These are phyloP conservation scores for Alternaria tenuissima DNA, from an alignment of 2,329 filamentous ascomycete species.

Conservation along the genomic window DNA sequence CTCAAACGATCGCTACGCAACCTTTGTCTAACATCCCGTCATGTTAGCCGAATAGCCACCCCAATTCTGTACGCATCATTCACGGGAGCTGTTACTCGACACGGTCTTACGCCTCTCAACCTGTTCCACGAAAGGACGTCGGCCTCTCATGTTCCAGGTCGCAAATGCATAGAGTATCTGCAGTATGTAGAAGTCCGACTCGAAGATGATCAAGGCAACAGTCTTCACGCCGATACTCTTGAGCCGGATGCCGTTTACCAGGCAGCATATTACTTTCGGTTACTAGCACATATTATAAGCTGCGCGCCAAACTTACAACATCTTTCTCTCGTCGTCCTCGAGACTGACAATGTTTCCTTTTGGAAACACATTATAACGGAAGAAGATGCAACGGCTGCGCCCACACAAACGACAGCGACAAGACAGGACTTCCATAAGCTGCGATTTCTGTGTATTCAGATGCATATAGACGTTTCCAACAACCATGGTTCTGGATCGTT, in stretches of 20 bases:
- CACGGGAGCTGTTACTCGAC: conserved; percentile 22
- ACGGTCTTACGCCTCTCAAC: conserved; percentile 22
- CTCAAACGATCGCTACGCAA: conserved; percentile 27
- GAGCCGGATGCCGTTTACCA: conserved; percentile 6
- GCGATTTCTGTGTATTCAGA: conserved; percentile 25
- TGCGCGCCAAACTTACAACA: conserved; percentile 31
- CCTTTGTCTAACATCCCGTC: conserved; percentile 29
- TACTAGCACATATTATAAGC: conserved; percentile 30
- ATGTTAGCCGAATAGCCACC: conserved; percentile 26
- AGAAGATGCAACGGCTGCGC: neutral
- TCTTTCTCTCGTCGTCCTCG: conserved; percentile 33
- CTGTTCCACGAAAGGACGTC: conserved; percentile 29
- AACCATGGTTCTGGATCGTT: conserved; percentile 3
- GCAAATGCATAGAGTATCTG: conserved; percentile 14
- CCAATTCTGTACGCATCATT: conserved; percentile 38
- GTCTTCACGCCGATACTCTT: conserved; percentile 19
- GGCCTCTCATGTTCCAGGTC: neutral
- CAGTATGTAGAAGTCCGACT: conserved; percentile 40
- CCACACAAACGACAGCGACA: neutral
- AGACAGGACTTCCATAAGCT: conserved; percentile 24
- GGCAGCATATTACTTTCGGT: conserved; percentile 25
- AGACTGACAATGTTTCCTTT: conserved; percentile 27
- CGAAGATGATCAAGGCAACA: conserved; percentile 31
- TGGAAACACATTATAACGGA: conserved; percentile 27
- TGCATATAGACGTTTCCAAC: conserved; percentile 8